Evolutionary conservation across 2,329 filamentous ascomycete genomes (phyloP).

Genomic region (Hypoxylon sp.): DNA sequence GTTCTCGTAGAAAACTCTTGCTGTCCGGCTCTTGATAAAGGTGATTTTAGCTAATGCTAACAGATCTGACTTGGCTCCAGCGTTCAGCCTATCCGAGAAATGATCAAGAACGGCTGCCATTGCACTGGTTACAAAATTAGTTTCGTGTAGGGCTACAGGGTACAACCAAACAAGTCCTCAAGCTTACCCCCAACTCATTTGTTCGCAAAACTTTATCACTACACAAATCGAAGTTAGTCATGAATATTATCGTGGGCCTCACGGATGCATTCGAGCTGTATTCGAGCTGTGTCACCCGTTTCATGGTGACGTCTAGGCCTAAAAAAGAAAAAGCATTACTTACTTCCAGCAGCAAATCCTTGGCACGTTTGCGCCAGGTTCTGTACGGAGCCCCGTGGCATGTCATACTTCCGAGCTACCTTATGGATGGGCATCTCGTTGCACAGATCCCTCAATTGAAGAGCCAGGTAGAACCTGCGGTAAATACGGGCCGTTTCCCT

Average conservation of each 20-base stretch:
- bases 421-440: constrained; percentile 77
- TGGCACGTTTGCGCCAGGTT: constrained; percentile 77
- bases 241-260: no score
- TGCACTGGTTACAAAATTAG: constrained; percentile 55
- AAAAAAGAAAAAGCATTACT: constrained; percentile 16
- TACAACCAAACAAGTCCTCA: not conserved
- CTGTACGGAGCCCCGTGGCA: constrained; percentile 75
- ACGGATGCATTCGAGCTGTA: not conserved
- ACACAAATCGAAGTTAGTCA: constrained; percentile 17
- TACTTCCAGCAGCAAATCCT: constrained; percentile 76
- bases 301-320: not conserved
- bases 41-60: constrained; percentile 75
- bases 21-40: constrained; percentile 80
- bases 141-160: constrained; percentile 3
- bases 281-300: not conserved
- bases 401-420: constrained; percentile 75
- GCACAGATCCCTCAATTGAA: constrained; percentile 81
- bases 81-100: constrained; percentile 76
- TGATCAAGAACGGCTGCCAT: constrained; percentile 77
- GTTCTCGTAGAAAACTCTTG: constrained; percentile 77
- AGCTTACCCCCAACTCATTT: constrained; percentile 75
- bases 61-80: constrained; percentile 75
- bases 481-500: constrained; percentile 70
- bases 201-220: constrained; percentile 78
- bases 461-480: constrained; percentile 75